phyloP scores from a whole-genome alignment of 441 rosid species.

The Breynia disticha region DNA sequence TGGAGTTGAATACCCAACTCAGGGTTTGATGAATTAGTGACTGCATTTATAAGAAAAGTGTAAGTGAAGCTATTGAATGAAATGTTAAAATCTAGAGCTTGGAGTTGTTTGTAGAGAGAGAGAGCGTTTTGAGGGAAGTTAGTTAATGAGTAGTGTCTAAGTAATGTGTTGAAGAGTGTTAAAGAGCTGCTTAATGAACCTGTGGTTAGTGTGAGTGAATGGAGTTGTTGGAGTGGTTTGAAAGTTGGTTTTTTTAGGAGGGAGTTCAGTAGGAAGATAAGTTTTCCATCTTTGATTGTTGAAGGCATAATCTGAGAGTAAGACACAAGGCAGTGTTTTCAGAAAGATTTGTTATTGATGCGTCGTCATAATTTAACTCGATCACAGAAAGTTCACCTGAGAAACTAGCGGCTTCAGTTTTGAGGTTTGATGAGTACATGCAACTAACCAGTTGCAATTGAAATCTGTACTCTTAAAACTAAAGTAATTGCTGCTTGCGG shows the following conservation, averaged over 20 bases:
- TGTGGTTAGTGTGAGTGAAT: slow-evolving; percentile 31
- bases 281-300: neutral
- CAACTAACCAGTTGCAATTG: too few relatives aligned
- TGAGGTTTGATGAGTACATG: too few relatives aligned
- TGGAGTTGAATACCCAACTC: slow-evolving; percentile 51
- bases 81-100: slow-evolving; percentile 21
- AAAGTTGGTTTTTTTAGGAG: slow-evolving; percentile 22
- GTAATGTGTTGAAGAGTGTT: slow-evolving; percentile 41
- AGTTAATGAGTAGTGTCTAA: slow-evolving; percentile 49
- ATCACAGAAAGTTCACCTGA: too few relatives aligned
- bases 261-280: slow-evolving; percentile 20
- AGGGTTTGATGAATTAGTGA: slow-evolving; percentile 26
- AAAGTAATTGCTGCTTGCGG: too few relatives aligned
- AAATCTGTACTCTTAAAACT: too few relatives aligned
- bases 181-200: slow-evolving; percentile 28
- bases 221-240: slow-evolving; percentile 39
- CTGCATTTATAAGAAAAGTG: slow-evolving; percentile 51
- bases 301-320: too few relatives aligned
- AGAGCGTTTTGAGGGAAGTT: slow-evolving; percentile 35
- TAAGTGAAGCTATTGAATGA: slow-evolving; percentile 65
- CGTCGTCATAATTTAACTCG: too few relatives aligned
- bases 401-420: too few relatives aligned
- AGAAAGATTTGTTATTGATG: too few relatives aligned
- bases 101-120: slow-evolving; percentile 44
- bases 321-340: too few relatives aligned